A percentile compares a stretch with the other conserved stretches of the same genome.
Evolutionary conservation across 768 basidiomycete genomes (phyloP).

Genomic region (Pulveroboletus frians): DNA sequence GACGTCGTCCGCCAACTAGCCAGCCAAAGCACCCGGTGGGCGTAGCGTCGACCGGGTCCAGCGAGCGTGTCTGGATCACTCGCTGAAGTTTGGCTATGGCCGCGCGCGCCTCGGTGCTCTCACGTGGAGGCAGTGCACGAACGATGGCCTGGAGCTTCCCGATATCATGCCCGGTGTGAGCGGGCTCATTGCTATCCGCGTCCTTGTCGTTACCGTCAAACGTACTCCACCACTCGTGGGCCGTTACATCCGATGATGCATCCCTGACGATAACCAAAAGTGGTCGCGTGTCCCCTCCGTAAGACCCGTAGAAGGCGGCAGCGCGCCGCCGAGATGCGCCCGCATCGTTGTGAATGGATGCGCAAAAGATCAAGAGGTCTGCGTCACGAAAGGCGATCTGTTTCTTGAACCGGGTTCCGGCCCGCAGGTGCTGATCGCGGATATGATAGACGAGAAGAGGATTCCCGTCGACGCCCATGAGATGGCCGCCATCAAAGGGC

Average conservation of each 20-base stretch:
- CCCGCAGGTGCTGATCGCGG: conserved; percentile 16
- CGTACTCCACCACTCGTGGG: conserved; percentile 20
- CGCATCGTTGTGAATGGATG: conserved; percentile 4
- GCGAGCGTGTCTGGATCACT: conserved; percentile 19
- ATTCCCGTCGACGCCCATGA: conserved; percentile 18
- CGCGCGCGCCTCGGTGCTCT: neutral
- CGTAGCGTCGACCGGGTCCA: conserved; percentile 19
- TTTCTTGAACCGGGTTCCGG: conserved; percentile 25
- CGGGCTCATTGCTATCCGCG: neutral
- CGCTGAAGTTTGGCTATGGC: conserved; percentile 10
- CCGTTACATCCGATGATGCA: conserved; percentile 16
- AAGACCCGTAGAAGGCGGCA: conserved; percentile 16
- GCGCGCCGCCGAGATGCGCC: conserved; percentile 10
- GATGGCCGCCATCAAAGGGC: conserved; percentile 19
- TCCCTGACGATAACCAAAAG: conserved; percentile 22
- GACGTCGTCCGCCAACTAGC: conserved; percentile 9
- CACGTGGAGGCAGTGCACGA: conserved; percentile 16
- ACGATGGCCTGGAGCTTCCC: conserved; percentile 19
- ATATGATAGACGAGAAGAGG: conserved; percentile 18
- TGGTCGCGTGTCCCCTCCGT: conserved; percentile 25
- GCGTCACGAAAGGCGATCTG: conserved; percentile 17
- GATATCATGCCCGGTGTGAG: neutral
- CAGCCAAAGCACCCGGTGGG: conserved; percentile 21
- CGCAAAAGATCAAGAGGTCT: conserved; percentile 25
- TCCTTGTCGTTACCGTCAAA: conserved; percentile 7